phyloP scores from a whole-genome alignment of 1,284 basidiomycete species.

The Fomitopsis betulina region DNA sequence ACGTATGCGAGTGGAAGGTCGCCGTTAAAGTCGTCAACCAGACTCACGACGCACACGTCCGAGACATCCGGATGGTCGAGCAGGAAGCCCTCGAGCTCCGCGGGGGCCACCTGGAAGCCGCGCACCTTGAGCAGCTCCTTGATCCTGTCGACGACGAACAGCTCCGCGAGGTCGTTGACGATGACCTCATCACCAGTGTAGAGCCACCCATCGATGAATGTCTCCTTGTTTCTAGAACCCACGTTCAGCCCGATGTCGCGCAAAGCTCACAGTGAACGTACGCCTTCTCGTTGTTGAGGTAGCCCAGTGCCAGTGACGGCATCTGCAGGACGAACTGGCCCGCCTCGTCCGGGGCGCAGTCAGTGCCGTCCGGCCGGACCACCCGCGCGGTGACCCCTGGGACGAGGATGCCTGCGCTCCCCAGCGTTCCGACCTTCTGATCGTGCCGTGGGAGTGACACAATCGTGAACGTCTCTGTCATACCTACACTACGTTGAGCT shows the following conservation, averaged over 20 bases:
- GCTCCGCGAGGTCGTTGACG: constrained; percentile 33
- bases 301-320: constrained; percentile 36
- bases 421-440: constrained; percentile 23
- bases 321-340: constrained; percentile 41
- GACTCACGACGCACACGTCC: constrained; percentile 71
- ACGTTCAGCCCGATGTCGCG: neutral
- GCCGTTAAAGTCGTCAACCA: constrained; percentile 75
- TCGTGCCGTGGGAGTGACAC: constrained; percentile 28
- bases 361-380: constrained; percentile 35
- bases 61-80: constrained; percentile 66
- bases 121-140: constrained; percentile 24
- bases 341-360: constrained; percentile 34
- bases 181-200: constrained; percentile 40
- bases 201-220: constrained; percentile 41
- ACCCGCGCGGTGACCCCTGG: constrained; percentile 35
- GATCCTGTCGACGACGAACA: constrained; percentile 41
- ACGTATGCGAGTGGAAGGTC: constrained; percentile 76
- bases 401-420: constrained; percentile 35
- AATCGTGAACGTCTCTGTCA: constrained; percentile 47
- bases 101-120: constrained; percentile 31
- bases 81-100: constrained; percentile 50
- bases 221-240: constrained; percentile 34
- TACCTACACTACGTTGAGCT: constrained; percentile 12
- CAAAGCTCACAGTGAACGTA: constrained; percentile 21
- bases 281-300: constrained; percentile 37